These are phyloP conservation scores for Cydonia oblonga DNA, from an alignment of 331 rosid genomes.

Conservation along the genomic window DNA sequence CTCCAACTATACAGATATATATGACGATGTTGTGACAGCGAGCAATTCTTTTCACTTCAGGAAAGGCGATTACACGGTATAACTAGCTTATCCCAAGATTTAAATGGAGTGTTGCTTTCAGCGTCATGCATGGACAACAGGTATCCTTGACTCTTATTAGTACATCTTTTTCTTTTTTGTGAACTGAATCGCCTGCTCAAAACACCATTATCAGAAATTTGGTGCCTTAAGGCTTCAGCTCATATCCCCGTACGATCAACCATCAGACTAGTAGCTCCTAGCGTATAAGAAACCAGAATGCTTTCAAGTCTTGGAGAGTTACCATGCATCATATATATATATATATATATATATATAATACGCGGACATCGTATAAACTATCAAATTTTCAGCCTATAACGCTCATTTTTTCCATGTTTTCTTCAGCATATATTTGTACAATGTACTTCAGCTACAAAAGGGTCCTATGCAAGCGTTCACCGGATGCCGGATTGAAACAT, in stretches of 20 bases:
- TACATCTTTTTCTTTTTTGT: background rate
- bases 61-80: slow-evolving; percentile 68
- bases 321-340: background rate
- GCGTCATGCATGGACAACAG: slow-evolving; percentile 93
- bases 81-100: slow-evolving; percentile 94
- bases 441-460: slow-evolving; percentile 71
- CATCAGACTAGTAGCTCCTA: background rate
- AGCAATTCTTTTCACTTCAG: slow-evolving; percentile 31
- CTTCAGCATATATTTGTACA: slow-evolving; percentile 66
- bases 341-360: background rate
- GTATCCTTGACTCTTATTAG: slow-evolving; percentile 24
- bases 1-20: too few relatives aligned
- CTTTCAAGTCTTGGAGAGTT: background rate
- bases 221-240: background rate
- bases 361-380: too few relatives aligned
- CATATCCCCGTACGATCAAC: background rate
- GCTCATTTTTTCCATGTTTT: background rate
- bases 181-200: slow-evolving; percentile 6
- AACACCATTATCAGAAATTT: background rate
- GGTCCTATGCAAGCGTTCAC: slow-evolving; percentile 65
- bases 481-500: slow-evolving; percentile 69
- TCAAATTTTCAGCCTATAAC: background rate
- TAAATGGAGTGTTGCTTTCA: slow-evolving; percentile 59
- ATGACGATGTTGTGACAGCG: background rate
- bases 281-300: background rate